Evolutionary conservation across 495 filamentous ascomycete species (phyloP), one percentile per base, ranked within the genome.

Genomic region (Xylaria flabelliformis): DNA sequence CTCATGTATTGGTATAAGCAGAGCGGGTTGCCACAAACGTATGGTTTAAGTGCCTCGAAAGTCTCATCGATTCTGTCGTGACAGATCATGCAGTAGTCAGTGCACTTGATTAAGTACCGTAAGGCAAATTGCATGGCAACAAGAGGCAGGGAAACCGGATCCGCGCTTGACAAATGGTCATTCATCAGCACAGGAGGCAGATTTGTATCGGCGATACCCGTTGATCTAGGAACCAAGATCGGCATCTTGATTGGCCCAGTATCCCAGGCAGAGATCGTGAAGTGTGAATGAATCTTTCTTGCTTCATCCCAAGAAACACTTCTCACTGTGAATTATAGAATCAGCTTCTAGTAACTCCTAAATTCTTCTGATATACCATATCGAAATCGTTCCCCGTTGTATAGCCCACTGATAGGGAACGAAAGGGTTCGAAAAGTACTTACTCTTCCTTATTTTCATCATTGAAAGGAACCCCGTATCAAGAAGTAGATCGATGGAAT

Each of bases 1-100:
- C 87, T 86, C 89, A 97, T 92, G 82, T 97, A 97, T 76, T 98
- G 95, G 74, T 94, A 96, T 2, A 97, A 82, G 76, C 95, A 98
- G 9, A 98, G 85, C 4, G 86, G 87, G 24, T 89, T 88, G 36
- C 88, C 90, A 84, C 95, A 98, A 24, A 97, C 94, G 75, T 96
- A 97, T 0, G 95, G 95, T 71, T 94, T 95, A 55, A 98, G 83
- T n/a, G 95, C 91, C 74, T 95, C 93, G 59, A 97, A 92, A 8
- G 89, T 87, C 7, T 85, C 86, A n/a, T 88, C 78, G 41, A 93
- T 85, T 75, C 87, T 92, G 75, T 88, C 87, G 78, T 97, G 93
- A 75, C 95, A 98, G 17, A 94, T 89, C 50, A 97, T 85, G 78
- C 95, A 98, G 78, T 94, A 97, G 50, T 96, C 90, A 6, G 93